phyloP scores from a whole-genome alignment of 805 yeast genomes.

The Zygosaccharomyces bailii region DNA sequence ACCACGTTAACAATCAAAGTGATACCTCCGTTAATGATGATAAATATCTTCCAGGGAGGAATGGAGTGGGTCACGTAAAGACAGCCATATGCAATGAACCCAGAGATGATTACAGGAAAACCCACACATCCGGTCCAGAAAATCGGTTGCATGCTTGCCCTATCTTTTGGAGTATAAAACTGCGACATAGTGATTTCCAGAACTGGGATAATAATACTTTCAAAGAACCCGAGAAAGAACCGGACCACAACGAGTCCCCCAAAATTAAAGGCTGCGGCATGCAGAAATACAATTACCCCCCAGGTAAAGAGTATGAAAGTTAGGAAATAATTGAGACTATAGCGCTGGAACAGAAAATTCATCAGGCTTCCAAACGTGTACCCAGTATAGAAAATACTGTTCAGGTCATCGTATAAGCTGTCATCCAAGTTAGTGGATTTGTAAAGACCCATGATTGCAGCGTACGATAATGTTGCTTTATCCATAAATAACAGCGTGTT shows the following conservation, averaged over 20 bases:
- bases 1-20: conserved; percentile 41
- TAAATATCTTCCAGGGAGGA: conserved; percentile 51
- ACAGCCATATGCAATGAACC: conserved; percentile 45
- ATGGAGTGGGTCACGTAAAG: conserved; percentile 27
- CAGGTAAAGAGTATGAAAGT: conserved; percentile 39
- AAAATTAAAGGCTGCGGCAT: conserved; percentile 10
- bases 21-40: conserved; percentile 55
- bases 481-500: conserved; percentile 50
- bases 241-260: background rate
- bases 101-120: conserved; percentile 50
- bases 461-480: conserved; percentile 49
- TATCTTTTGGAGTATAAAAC: conserved; percentile 48
- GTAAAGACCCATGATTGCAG: conserved; percentile 47
- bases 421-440: conserved; percentile 44
- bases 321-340: conserved; percentile 40
- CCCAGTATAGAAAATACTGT: conserved; percentile 51
- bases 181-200: conserved; percentile 47
- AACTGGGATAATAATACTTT: background rate
- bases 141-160: conserved; percentile 49
- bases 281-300: conserved; percentile 45
- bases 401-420: conserved; percentile 44
- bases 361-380: conserved; percentile 47
- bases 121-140: conserved; percentile 52
- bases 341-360: conserved; percentile 47
- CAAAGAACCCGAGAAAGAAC: background rate